Evolutionary conservation across 2,329 filamentous ascomycete species (phyloP).

Genomic region (Raffaelea arxii): DNA sequence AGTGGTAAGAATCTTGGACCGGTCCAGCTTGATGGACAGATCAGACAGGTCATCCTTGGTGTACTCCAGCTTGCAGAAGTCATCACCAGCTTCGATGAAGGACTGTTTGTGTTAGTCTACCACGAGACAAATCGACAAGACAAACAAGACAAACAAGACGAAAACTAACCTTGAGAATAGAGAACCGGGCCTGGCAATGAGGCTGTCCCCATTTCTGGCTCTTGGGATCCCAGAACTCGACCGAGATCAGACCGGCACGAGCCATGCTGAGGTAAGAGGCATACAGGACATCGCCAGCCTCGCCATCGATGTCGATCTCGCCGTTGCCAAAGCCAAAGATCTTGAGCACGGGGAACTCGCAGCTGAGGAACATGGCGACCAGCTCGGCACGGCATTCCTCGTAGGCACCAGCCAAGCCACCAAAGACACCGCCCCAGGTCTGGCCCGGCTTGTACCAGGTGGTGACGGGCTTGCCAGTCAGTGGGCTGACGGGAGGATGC

Average conservation of each 20-base stretch:
- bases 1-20: conserved; percentile 73
- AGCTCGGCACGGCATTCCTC: conserved; percentile 93
- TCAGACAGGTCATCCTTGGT: conserved; percentile 66
- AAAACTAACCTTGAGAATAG: conserved; percentile 53
- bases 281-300: conserved; percentile 81
- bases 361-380: conserved; percentile 83
- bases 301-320: conserved; percentile 56
- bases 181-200: conserved; percentile 86
- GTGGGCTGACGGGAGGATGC: conserved; percentile 71
- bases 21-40: conserved; percentile 72
- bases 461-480: conserved; percentile 66
- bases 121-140: background rate
- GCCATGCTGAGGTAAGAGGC: conserved; percentile 89
- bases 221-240: conserved; percentile 94
- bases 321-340: conserved; percentile 90
- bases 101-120: conserved; percentile 32
- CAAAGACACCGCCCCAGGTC: conserved; percentile 91
- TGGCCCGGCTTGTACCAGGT: conserved; percentile 93
- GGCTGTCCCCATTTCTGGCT: conserved; percentile 85
- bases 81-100: conserved; percentile 76
- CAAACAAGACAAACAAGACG: background rate
- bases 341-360: conserved; percentile 78
- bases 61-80: conserved; percentile 77
- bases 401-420: conserved; percentile 75
- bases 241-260: conserved; percentile 73